A percentile compares a stretch with the other conserved stretches of the same genome.
phyloP scores from a whole-genome alignment of 2,329 filamentous ascomycete genomes.

The Pyrenochaeta sp. region DNA sequence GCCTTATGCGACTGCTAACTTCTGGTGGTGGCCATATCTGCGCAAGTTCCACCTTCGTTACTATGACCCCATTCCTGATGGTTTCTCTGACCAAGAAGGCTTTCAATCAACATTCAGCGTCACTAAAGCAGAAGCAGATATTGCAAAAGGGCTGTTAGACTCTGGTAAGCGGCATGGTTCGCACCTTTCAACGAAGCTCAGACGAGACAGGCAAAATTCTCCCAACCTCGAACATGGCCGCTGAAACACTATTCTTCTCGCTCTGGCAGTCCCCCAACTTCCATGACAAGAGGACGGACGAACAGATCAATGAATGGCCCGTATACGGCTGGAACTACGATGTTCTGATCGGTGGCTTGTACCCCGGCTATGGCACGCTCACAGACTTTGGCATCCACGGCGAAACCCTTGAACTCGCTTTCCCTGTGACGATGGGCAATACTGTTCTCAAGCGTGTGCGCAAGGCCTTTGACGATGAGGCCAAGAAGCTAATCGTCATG shows the following conservation, averaged over 20 bases:
- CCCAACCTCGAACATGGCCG: conserved; percentile 57
- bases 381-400: conserved; percentile 61
- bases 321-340: conserved; percentile 64
- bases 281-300: conserved; percentile 58
- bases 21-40: conserved; percentile 64
- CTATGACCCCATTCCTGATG: conserved; percentile 57
- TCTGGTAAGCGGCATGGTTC: conserved; percentile 38
- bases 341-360: conserved; percentile 61
- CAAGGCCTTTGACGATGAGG: conserved; percentile 58
- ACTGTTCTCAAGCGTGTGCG: conserved; percentile 59
- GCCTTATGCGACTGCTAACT: conserved; percentile 60
- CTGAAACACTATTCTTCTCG: conserved; percentile 59
- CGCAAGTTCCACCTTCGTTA: conserved; percentile 62
- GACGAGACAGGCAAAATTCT: conserved; percentile 47
- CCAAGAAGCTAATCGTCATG: conserved; percentile 55
- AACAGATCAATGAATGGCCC: conserved; percentile 55
- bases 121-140: conserved; percentile 52
- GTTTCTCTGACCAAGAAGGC: conserved; percentile 54
- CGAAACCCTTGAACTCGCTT: conserved; percentile 60
- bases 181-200: neutral
- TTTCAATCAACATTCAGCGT: conserved; percentile 63
- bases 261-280: conserved; percentile 62
- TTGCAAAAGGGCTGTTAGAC: conserved; percentile 55
- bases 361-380: conserved; percentile 56
- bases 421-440: conserved; percentile 60